Percentiles rank a stretch among this genome's conserved stretches.
Conservation (phyloP, 495 filamentous ascomycete genomes). For the Podospora anserina region DNA sequence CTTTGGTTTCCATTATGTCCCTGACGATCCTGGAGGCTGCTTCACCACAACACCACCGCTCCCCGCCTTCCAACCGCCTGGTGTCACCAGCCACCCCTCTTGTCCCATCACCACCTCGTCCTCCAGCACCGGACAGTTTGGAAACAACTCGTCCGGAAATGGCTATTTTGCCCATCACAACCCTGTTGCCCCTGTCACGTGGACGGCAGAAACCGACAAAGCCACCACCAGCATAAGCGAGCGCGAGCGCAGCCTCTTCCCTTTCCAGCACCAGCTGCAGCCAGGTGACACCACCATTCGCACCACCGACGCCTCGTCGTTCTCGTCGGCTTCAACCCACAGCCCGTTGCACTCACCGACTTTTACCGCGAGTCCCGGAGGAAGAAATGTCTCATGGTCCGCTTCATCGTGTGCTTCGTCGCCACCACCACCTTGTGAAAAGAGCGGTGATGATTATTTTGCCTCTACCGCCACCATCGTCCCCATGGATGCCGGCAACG, state of each 20-base stretch:
- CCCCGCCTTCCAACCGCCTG: neutral
- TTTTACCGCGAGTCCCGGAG: neutral
- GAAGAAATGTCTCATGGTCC: neutral
- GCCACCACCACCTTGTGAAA: neutral
- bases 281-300: neutral
- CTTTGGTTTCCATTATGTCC: neutral
- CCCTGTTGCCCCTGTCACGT: neutral
- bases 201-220: neutral
- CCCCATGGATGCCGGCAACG: neutral
- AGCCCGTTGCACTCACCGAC: neutral
- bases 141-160: neutral
- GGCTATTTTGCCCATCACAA: neutral
- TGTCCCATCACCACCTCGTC: neutral
- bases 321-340: neutral
- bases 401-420: neutral
- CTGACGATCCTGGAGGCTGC: neutral
- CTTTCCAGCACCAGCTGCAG: slow-evolving; percentile 1
- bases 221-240: neutral
- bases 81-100: neutral
- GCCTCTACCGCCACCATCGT: neutral
- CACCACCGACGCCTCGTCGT: neutral
- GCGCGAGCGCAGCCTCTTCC: slow-evolving; percentile 4
- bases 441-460: neutral
- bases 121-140: neutral
- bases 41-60: neutral